A percentile compares a stretch with the other conserved stretches of the same genome.
Evolutionary conservation across 257 asterid genomes (phyloP).

Genomic region (Solanum bukasovii): DNA sequence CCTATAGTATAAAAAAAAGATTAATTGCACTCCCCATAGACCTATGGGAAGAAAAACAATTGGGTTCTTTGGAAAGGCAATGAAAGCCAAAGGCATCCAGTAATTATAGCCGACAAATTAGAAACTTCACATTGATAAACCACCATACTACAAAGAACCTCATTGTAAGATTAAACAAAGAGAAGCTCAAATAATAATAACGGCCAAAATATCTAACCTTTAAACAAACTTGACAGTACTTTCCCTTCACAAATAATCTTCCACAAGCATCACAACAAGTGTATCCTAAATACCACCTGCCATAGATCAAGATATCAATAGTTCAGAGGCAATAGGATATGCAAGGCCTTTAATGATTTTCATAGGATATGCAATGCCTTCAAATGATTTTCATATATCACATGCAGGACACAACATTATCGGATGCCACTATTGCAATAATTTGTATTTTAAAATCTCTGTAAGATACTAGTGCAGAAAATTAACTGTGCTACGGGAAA

Average conservation of each 20-base stretch:
- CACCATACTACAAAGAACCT: neutral
- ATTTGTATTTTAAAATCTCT: neutral
- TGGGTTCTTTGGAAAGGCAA: neutral
- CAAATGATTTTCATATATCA: neutral
- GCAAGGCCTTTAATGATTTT: neutral
- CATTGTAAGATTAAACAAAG: neutral
- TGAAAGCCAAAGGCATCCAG: neutral
- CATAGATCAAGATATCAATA: conserved; percentile 5
- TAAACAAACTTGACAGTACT: conserved; percentile 94
- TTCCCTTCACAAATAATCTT: conserved; percentile 87
- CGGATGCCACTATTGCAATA: neutral
- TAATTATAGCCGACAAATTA: neutral
- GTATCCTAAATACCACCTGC: conserved; percentile 98
- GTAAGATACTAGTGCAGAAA: neutral
- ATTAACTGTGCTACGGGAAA: neutral
- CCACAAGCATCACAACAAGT: conserved; percentile 99
- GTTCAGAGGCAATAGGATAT: neutral
- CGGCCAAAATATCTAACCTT: conserved; percentile 41
- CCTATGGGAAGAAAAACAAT: neutral
- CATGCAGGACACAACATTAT: neutral
- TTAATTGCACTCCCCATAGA: neutral
- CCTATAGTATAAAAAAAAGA: conserved; percentile 37
- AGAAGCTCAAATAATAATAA: neutral
- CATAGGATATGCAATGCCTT: neutral
- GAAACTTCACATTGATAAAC: neutral